Base-by-base conservation (phyloP, 106 monocot species). In the Agapanthus africanus region DNA sequence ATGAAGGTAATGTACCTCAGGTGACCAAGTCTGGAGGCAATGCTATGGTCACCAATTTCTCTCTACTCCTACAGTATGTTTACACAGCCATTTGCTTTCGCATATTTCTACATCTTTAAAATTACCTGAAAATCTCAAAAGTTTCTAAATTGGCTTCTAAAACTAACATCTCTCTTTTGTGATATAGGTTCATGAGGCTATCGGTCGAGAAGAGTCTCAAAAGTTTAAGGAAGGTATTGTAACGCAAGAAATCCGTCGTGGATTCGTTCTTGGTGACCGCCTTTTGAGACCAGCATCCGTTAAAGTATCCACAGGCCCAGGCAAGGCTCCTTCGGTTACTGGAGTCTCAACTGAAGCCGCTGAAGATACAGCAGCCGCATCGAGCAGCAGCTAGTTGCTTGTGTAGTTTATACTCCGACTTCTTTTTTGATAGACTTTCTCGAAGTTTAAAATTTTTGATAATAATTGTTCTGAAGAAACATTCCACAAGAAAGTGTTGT, bases 111-210 rank as follows among this genome's bases (percentile, higher is more conserved):
- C 23, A 25, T 25, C 19, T 2, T 57, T 30, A 57, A 2, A 4
- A 4, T n/a, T 4, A 19, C 1, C n/a, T n/a, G n/a, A n/a, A 50
- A 50, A 57, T 57, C 4, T n/a, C 52, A 19, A 57, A 3, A 28
- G 28, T 18, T 57, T 30, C 11, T 13, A 57, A 30, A 10, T 14
- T 57, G 11, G 31, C 31, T 30, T 30, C 10, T 30, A n/a, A 1
- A 14, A 3, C 8, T 30, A 13, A 4, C 14, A 13, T 30, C 56
- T 30, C 13, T 5, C 10, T 30, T 30, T 39, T 71, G 25, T 40
- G 69, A 72, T 77, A 40, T 47, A 97, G 95, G 76, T 91, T 52
- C 95, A 97, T 61, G 95, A 91, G 76, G 95, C 88, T 23, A 39
- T 97, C 62, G 75, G 67, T 35, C 76, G 88, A 60, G 91, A 91